Evolutionary conservation across 2,329 filamentous ascomycete species (phyloP).

Genomic region (Aspergillus quadrilineatus): DNA sequence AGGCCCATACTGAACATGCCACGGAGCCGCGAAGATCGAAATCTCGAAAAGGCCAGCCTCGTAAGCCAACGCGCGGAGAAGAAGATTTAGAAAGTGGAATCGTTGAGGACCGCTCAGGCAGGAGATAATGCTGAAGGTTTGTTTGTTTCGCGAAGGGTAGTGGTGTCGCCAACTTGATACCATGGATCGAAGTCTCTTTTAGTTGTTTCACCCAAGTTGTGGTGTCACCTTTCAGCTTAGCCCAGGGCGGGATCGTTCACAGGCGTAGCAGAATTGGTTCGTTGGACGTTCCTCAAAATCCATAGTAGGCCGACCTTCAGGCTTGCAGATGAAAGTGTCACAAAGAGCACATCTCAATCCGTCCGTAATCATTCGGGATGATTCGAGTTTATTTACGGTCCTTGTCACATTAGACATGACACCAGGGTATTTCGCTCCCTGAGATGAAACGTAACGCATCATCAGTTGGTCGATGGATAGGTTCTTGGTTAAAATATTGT

Average conservation of each 20-base stretch:
- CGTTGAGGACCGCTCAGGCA: conserved; percentile 21
- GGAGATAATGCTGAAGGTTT: conserved; percentile 12
- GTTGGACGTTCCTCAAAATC: conserved; percentile 38
- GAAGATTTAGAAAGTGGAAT: conserved; percentile 34
- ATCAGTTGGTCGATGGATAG: conserved; percentile 90
- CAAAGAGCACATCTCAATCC: conserved; percentile 63
- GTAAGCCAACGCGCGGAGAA: conserved; percentile 26
- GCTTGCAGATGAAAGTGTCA: conserved; percentile 63
- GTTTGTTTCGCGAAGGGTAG: background rate
- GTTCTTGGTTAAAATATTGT: conserved; percentile 48
- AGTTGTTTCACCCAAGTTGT: background rate
- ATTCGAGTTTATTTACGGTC: conserved; percentile 77
- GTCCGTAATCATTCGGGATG: conserved; percentile 33
- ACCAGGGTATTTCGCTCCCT: conserved; percentile 82
- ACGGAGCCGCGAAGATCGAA: conserved; percentile 23
- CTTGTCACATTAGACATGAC: conserved; percentile 95
- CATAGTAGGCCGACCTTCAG: conserved; percentile 48
- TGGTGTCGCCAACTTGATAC: background rate
- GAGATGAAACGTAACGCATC: conserved; percentile 79
- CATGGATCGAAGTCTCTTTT: background rate
- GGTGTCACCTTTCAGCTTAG: conserved; percentile 15
- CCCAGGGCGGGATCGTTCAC: conserved; percentile 41
- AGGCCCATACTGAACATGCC: conserved; percentile 18
- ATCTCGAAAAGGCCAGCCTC: conserved; percentile 31
- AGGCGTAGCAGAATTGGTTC: conserved; percentile 44